phyloP scores from a whole-genome alignment of 2,329 filamentous ascomycete species.

The Nectriaceae sp. region DNA sequence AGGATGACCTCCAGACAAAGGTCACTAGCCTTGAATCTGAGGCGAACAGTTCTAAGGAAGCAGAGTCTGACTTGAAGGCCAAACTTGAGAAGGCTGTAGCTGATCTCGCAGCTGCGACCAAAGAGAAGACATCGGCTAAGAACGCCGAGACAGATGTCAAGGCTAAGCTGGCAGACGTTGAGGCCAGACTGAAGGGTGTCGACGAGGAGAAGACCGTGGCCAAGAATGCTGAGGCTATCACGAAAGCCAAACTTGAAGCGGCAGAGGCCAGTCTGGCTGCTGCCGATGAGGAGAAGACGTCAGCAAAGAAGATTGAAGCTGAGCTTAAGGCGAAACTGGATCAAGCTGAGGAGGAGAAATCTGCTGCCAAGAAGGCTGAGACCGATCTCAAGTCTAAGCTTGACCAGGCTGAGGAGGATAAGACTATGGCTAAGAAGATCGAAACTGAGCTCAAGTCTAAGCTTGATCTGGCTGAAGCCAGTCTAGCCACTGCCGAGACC shows the following conservation, averaged over 20 bases:
- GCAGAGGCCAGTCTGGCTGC: constrained; percentile 1
- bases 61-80: constrained; percentile 3
- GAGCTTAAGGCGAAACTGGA: constrained; percentile 3
- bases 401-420: background rate
- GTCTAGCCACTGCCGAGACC: constrained; percentile 4
- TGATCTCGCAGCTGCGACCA: background rate
- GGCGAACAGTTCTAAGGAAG: constrained; percentile 4
- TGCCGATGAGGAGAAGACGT: constrained; percentile 1
- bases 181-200: constrained; percentile 8
- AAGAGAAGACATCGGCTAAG: background rate
- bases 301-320: background rate
- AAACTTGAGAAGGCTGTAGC: constrained; percentile 11
- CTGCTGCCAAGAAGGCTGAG: constrained; percentile 15
- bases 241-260: constrained; percentile 4
- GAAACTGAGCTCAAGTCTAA: constrained; percentile 22
- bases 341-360: constrained; percentile 1
- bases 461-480: constrained; percentile 8
- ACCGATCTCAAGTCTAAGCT: background rate
- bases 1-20: constrained; percentile 13
- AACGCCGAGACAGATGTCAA: constrained; percentile 10
- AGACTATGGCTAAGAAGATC: constrained; percentile 9
- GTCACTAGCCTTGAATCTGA: constrained; percentile 4
- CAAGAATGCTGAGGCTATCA: background rate
- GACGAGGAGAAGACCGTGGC: constrained; percentile 1
- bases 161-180: constrained; percentile 17